These are phyloP conservation scores for Candida tallmaniae DNA, from an alignment of 805 yeast species.

Conservation along the genomic window DNA sequence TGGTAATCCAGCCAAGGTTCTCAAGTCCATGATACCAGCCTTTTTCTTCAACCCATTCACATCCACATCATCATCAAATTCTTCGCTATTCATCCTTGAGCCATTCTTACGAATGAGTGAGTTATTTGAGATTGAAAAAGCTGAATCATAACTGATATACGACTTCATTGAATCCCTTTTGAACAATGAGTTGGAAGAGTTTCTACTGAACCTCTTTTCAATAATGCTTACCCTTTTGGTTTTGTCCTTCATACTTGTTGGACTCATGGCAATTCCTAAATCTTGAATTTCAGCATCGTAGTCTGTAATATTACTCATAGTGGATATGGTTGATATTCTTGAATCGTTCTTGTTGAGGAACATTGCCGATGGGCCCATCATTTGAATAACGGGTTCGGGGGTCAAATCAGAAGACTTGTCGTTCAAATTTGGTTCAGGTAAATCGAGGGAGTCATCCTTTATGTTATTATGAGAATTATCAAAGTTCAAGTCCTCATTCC, in stretches of 20 bases:
- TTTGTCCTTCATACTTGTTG: conserved; percentile 24
- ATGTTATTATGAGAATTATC: conserved; percentile 2
- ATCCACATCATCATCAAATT: conserved; percentile 6
- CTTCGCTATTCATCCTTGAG: too few species aligned
- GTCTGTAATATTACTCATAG: conserved; percentile 35
- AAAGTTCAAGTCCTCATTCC: conserved; percentile 31
- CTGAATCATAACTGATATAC: conserved; percentile 58
- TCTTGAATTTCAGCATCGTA: conserved; percentile 40
- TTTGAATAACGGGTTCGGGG: too few species aligned
- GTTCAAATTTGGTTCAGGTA: background rate
- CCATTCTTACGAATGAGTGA: conserved; percentile 6
- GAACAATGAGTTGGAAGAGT: conserved; percentile 29
- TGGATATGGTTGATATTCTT: conserved; percentile 16
- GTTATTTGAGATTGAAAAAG: conserved; percentile 31
- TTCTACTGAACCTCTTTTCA: conserved; percentile 18
- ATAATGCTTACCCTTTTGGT: conserved; percentile 23
- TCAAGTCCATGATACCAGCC: conserved; percentile 44
- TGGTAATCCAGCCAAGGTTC: conserved; percentile 25
- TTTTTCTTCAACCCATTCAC: conserved; percentile 42
- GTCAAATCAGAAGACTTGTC: conserved; percentile 1
- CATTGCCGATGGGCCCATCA: conserved; percentile 8
- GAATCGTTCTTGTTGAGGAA: conserved; percentile 7
- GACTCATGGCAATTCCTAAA: conserved; percentile 39
- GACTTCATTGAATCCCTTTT: conserved; percentile 43
- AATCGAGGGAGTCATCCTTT: background rate